Base-by-base conservation (phyloP, 2,329 filamentous ascomycete genomes). In the Fusarium algeriense region DNA sequence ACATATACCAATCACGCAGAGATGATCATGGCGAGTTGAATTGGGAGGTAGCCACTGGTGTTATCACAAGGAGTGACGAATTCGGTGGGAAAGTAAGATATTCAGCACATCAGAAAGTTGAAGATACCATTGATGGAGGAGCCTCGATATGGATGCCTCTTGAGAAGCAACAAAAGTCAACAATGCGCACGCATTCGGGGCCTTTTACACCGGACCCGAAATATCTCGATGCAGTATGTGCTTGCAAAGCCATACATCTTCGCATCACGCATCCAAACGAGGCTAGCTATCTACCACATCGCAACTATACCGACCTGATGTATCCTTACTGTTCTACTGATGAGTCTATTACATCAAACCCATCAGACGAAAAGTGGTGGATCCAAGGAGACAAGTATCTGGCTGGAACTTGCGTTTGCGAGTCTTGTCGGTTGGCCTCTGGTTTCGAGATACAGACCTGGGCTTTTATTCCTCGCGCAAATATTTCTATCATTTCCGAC, bases 371-470 rank as follows among this genome's bases (percentile, higher is more conserved):
- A 7, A 88, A 89, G 70, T 92, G 89, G 89, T 91, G 88, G 85
- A 81, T 91, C 10, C 70, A 69, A 28, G 71, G 83, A 76, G 84
- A 80, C 9, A 87, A 84, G 64, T 92, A 89, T 76, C 80, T 90
- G 4, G 87, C 88, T 5, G 88, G 88, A 3, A 84, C 86, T 11
- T 92, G 90, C 73, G 83, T 85, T 3, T 93, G 91, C 78, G 83
- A 80, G 8, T 87, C 88, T 4, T 93, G 91, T 76, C 87, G 90
- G 9, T 81, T 89, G 6, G 79, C 81, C 1, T 85, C 87, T 2
- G 90, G 90, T 6, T 90, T 89, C 69, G 89, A 92, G 60, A 85
- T 92, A 49, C 87, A 91, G 71, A 81, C 86, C 0, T 93, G 91
- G 91, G 84, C 88, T 0, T 93, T 92, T 74, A 80, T 92, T 1